Evolutionary conservation across 192 early-diverging fungal genomes (phyloP), one percentile per base, ranked within the genome.

Genomic region (Pilaira anomala): DNA sequence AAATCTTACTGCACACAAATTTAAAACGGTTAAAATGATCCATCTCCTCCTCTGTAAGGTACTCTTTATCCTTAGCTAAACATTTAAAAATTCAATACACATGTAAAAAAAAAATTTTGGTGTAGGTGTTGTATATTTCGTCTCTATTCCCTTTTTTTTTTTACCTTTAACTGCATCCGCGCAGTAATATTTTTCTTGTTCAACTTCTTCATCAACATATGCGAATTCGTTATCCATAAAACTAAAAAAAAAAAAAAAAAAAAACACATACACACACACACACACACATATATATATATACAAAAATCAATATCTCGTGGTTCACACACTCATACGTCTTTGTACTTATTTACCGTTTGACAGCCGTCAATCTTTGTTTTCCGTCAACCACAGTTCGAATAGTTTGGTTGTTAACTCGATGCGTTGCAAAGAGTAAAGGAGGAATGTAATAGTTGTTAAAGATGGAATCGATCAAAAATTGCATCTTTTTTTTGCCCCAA

Each of bases 151-250:
- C 36, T 16, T 8, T 6, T 22, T 8, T 6, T 22, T 42, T 44
- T 59, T 59, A 39, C 39, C 39, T 59, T 26, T 11, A 44, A 42
- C 28, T 16, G 30, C 2, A 3, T 6, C 7, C 18, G n/a, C 6
- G 14, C 16, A 55, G 30, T 59, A 44, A 25, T 44, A 59, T 22
- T 59, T 59, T 44, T 16, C 21, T 11, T 24, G 30, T 18, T 25
- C 5, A 5, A n/a, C 29, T 48, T 33, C 59, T 8, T 24, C 21
- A 8, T 48, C 45, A 9, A 48, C 12, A 8, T 48, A 48, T 3
- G 59, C 26, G 28, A 61, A 48, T 48, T 61, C 59, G 16, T 61
- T 61, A 4, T 61, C 28, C 59, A 61, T 61, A 19, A 61, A 61
- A 14, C 59, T 61, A 29, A 25, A 14, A 5, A 7, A 60, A 39